Conservation (phyloP, 441 rosid genomes). For the Kokia cookei region DNA sequence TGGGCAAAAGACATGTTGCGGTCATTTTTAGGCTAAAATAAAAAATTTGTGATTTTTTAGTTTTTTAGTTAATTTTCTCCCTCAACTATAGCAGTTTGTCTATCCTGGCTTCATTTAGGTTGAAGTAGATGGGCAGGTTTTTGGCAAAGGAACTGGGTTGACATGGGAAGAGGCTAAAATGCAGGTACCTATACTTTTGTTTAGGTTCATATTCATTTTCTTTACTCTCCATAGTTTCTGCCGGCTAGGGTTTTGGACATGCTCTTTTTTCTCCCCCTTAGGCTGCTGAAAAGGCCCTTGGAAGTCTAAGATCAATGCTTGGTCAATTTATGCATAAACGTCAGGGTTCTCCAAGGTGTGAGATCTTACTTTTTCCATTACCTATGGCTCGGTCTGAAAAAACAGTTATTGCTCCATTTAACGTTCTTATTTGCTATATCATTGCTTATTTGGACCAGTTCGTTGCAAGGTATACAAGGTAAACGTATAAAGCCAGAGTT, state of each 20-base stretch:
- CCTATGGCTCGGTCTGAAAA: too few species aligned
- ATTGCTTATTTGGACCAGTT: constrained; percentile 28
- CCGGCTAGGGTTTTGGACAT: background rate
- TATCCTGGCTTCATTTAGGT: constrained; percentile 44
- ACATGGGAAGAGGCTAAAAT: constrained; percentile 96
- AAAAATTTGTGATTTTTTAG: too few species aligned
- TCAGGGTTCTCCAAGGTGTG: constrained; percentile 81
- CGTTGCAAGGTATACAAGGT: constrained; percentile 55
- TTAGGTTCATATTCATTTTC: background rate
- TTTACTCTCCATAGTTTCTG: background rate
- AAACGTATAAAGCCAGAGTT: constrained; percentile 81
- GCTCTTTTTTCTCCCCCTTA: constrained; percentile 15
- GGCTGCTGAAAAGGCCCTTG: constrained; percentile 98
- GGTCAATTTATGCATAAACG: constrained; percentile 63
- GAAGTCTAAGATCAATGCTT: constrained; percentile 54
- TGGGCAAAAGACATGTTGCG: too few species aligned
- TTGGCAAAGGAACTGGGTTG: constrained; percentile 85
- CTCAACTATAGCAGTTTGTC: background rate
- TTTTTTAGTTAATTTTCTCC: background rate
- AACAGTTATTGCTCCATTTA: background rate
- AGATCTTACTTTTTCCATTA: constrained; percentile 6
- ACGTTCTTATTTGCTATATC: constrained; percentile 13
- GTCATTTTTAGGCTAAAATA: too few species aligned
- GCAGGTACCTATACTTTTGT: constrained; percentile 42
- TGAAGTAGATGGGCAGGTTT: constrained; percentile 82